A percentile compares a stretch with the other conserved stretches of the same genome.
Evolutionary conservation across 306 rosid genomes (phyloP).

Genomic region (Arachis stenosperma): DNA sequence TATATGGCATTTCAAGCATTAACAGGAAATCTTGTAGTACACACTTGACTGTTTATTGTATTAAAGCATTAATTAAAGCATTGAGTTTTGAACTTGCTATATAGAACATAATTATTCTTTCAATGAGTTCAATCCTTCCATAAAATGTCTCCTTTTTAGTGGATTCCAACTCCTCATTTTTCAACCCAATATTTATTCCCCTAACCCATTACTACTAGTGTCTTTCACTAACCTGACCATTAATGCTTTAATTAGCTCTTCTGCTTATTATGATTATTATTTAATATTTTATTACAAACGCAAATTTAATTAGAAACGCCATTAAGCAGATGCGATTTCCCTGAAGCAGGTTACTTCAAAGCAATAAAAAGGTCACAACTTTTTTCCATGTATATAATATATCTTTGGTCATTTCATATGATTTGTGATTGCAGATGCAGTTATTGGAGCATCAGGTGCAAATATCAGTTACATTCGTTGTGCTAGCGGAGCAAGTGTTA

Average conservation of each 20-base stretch:
- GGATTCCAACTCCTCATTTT: constrained; percentile 97
- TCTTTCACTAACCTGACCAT: constrained; percentile 63
- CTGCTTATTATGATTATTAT: no score
- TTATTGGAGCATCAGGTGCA: no score
- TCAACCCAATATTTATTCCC: constrained; percentile 78
- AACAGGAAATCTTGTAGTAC: no score
- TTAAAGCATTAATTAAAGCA: no score
- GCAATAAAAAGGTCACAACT: constrained; percentile 41
- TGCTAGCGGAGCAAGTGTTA: no score
- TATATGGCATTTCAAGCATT: no score
- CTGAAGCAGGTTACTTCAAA: constrained; percentile 32
- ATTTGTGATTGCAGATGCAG: no score
- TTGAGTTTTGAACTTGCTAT: no score
- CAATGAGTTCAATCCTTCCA: no score
- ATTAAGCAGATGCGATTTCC: constrained; percentile 45
- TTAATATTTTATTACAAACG: not conserved
- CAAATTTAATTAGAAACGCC: constrained; percentile 20
- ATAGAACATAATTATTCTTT: no score
- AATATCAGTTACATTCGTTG: no score
- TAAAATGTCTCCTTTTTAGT: constrained; percentile 67
- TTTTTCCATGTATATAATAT: constrained; percentile 41
- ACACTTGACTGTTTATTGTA: no score
- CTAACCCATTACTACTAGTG: constrained; percentile 27
- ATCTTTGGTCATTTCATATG: constrained; percentile 52
- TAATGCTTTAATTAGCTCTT: constrained; percentile 31